Percentiles rank a stretch among this genome's conserved stretches.
phyloP scores from a whole-genome alignment of 73 alveolate species.

The Blepharisma japonicum region DNA sequence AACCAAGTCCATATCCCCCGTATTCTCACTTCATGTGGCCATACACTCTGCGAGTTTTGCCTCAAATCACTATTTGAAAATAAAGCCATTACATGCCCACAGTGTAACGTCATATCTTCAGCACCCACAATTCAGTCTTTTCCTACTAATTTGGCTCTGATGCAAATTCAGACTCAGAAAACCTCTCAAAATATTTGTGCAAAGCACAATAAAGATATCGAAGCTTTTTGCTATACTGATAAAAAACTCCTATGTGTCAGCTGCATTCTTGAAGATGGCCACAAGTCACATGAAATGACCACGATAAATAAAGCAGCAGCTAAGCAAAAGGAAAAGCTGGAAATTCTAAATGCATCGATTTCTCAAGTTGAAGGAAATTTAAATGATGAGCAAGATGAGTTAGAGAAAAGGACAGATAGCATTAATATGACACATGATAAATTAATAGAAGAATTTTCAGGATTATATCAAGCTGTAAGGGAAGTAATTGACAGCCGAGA shows the following conservation, averaged over 20 bases:
- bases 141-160: slow-evolving; percentile 46
- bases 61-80: slow-evolving; percentile 17
- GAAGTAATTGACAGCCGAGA: slow-evolving; percentile 1
- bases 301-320: slow-evolving; percentile 40
- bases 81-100: slow-evolving; percentile 39
- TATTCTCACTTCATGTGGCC: slow-evolving; percentile 51
- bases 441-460: neutral
- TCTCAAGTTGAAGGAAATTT: neutral
- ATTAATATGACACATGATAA: neutral
- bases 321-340: slow-evolving; percentile 5
- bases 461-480: neutral
- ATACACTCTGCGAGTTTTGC: slow-evolving; percentile 52
- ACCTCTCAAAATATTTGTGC: slow-evolving; percentile 31
- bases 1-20: slow-evolving; percentile 37
- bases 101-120: slow-evolving; percentile 33
- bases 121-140: slow-evolving; percentile 37
- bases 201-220: slow-evolving; percentile 48
- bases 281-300: slow-evolving; percentile 65
- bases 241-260: slow-evolving; percentile 65
- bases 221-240: slow-evolving; percentile 71
- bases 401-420: neutral
- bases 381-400: neutral
- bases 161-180: neutral
- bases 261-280: slow-evolving; percentile 77
- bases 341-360: neutral